These are phyloP conservation scores for Penicillium sp. DNA, from an alignment of 2,329 filamentous ascomycete species.

Conservation along the genomic window DNA sequence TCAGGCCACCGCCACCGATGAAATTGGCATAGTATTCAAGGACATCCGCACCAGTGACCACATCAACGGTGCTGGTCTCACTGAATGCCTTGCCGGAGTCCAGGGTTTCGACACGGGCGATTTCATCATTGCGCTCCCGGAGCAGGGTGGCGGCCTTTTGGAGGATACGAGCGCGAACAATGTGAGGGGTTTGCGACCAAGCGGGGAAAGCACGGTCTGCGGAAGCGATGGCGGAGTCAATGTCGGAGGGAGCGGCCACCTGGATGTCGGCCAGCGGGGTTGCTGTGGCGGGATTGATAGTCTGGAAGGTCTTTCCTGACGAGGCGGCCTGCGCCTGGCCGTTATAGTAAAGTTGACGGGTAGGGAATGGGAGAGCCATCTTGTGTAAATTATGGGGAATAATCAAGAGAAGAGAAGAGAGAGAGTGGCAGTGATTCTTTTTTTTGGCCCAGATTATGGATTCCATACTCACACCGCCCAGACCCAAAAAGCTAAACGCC, in stretches of 20 bases:
- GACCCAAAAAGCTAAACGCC: neutral
- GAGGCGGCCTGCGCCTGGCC: constrained; percentile 65
- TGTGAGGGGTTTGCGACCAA: constrained; percentile 75
- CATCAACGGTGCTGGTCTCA: constrained; percentile 80
- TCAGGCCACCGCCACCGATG: constrained; percentile 73
- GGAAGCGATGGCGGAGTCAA: constrained; percentile 71
- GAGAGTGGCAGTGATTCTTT: neutral
- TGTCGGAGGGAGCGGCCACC: constrained; percentile 63
- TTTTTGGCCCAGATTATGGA: neutral
- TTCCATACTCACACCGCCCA: constrained; percentile 1
- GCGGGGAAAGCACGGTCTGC: constrained; percentile 69
- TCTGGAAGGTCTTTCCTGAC: constrained; percentile 65
- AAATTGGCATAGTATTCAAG: constrained; percentile 84
- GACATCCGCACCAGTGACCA: constrained; percentile 80
- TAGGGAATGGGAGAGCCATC: constrained; percentile 44
- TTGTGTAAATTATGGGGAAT: neutral
- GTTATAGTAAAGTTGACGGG: constrained; percentile 71
- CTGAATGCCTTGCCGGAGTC: constrained; percentile 86
- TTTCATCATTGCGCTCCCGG: constrained; percentile 73
- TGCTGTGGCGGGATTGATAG: constrained; percentile 72
- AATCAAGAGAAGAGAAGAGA: neutral
- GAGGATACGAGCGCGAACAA: constrained; percentile 74
- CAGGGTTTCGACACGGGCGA: constrained; percentile 75
- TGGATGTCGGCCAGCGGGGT: constrained; percentile 70
- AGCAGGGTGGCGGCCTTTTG: constrained; percentile 73